Evolutionary conservation across 768 basidiomycete species (phyloP).

Genomic region (Boletus pseudopeckii): DNA sequence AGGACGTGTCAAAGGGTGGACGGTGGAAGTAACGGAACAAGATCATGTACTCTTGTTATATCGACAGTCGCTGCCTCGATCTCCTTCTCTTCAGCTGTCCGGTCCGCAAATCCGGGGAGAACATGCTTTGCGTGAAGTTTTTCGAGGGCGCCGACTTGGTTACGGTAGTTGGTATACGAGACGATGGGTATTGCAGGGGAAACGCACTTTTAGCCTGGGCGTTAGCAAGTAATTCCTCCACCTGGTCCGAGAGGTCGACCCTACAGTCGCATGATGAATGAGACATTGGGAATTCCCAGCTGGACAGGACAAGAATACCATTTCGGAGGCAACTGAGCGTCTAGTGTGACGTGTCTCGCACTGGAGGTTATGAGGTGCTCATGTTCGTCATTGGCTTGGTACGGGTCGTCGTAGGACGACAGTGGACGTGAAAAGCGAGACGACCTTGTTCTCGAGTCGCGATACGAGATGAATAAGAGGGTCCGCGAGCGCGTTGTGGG

Average conservation of each 20-base stretch:
- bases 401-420: constrained; percentile 47
- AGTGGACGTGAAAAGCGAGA: constrained; percentile 40
- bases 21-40: constrained; percentile 6
- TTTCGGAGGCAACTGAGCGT: constrained; percentile 72
- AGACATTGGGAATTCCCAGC: constrained; percentile 4
- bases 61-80: constrained; percentile 83
- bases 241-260: constrained; percentile 91
- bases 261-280: constrained; percentile 39
- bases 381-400: constrained; percentile 51
- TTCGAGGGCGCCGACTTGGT: constrained; percentile 79
- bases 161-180: constrained; percentile 13
- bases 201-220: constrained; percentile 75
- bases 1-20: constrained; percentile 6
- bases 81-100: constrained; percentile 88
- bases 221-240: constrained; percentile 70
- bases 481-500: constrained; percentile 82
- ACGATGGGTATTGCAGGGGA: constrained; percentile 10
- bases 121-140: constrained; percentile 95
- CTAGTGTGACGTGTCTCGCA: constrained; percentile 47
- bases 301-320: constrained; percentile 51
- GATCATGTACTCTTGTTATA: constrained; percentile 72
- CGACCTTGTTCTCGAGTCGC: constrained; percentile 63
- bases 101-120: constrained; percentile 95
- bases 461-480: constrained; percentile 88
- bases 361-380: constrained; percentile 54